Evolutionary conservation across 31 red algal species (phyloP).

Genomic region (Asparagopsis taxiformis): DNA sequence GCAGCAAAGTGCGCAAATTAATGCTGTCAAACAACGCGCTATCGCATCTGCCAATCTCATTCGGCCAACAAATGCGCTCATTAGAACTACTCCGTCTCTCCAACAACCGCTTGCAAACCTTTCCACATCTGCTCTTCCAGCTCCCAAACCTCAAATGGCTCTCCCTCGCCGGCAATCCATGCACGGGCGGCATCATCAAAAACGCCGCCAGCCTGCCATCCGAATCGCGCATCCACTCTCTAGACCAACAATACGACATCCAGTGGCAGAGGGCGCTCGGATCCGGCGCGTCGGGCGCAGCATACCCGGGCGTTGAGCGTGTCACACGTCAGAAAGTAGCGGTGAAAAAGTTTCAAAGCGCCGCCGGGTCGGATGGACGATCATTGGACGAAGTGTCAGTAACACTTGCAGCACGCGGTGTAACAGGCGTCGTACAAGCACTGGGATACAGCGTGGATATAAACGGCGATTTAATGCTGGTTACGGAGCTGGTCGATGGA

Average conservation of each 20-base stretch:
- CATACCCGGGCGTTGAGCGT: conserved; percentile 1
- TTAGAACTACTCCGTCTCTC: conserved; percentile 10
- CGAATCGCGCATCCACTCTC: neutral
- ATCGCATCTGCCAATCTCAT: neutral
- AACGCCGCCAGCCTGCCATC: neutral
- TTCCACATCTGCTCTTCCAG: neutral
- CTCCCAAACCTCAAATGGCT: conserved; percentile 13
- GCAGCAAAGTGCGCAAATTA: conserved; percentile 1
- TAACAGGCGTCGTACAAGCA: conserved; percentile 10
- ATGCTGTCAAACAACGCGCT: conserved; percentile 11
- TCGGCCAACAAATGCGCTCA: conserved; percentile 4
- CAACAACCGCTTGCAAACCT: conserved; percentile 8
- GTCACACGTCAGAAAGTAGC: neutral
- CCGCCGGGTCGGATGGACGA: conserved; percentile 1
- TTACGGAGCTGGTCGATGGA: conserved; percentile 8
- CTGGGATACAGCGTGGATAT: conserved; percentile 4
- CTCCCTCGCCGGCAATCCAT: conserved; percentile 22
- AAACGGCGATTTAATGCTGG: neutral
- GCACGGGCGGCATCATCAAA: neutral
- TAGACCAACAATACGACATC: conserved; percentile 3
- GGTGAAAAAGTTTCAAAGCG: conserved; percentile 7
- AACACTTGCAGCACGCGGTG: neutral
- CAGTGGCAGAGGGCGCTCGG: conserved; percentile 13
- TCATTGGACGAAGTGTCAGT: conserved; percentile 18
- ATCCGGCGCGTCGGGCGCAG: conserved; percentile 14